Evolutionary conservation across 202 grass and related monocot genomes (phyloP), one percentile per base, ranked within the genome.

Genomic region (Panicum virgatum): DNA sequence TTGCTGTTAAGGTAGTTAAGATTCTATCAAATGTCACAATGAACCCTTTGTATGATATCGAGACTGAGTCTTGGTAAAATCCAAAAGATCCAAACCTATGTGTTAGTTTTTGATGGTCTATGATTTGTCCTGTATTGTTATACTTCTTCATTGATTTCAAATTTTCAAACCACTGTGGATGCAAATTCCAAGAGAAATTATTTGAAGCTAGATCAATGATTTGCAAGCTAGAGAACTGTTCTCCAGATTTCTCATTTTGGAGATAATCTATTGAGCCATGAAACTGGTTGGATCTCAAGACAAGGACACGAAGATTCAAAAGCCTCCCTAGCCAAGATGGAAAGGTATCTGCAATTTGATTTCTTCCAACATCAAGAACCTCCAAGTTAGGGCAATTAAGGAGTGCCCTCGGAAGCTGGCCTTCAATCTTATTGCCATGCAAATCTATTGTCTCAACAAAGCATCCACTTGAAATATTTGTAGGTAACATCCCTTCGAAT

Each of bases 291-390:
- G 86, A 78, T 34, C 74, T 64, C 43, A 88, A 11, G n/a, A 88
- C 20, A 34, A 88, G 58, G 13, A 90, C 80, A 14, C 1, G 2
- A 0, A 86, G 61, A 2, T 46, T 13, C 1, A 46, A 40, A 36
- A 87, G 53, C 12, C 20, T 27, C 2, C 54, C 57, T 12, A 85
- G 7, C 84, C 83, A 94, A 54, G 74, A 88, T 9, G 87, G 92
- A 48, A 94, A 92, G 0, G 23, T 74, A 30, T 80, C 92, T 29
- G 26, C 7, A 10, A 92, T 75, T 27, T n/a, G 1, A 61, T 92
- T 92, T 61, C 89, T 82, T 68, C 89, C 89, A 62, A 94, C 12
- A 62, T 94, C 89, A 37, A 92, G 63, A 69, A 90, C 52, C 59
- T 86, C 87, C 43, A 83, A 69, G 80, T 32, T 1, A 3, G 0